Percentiles rank a stretch among this genome's conserved stretches.
These are phyloP conservation scores for Phialophora verrucosa DNA, from an alignment of 2,329 filamentous ascomycete species.

Conservation along the genomic window DNA sequence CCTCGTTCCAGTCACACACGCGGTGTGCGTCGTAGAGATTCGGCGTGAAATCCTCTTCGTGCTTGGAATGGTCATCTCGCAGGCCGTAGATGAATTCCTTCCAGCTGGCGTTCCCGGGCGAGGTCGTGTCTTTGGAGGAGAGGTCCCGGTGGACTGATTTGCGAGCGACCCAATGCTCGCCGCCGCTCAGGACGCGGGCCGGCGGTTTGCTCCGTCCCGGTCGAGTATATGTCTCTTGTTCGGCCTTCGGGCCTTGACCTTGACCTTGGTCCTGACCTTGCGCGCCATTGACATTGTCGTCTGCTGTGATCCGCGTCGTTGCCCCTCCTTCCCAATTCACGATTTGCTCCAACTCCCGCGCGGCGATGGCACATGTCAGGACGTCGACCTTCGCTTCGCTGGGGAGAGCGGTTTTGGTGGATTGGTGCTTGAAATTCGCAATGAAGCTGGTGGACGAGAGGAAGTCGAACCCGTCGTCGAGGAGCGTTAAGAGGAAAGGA, in stretches of 20 bases:
- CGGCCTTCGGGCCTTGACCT: neutral
- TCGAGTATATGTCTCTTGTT: constrained; percentile 21
- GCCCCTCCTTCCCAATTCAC: constrained; percentile 9
- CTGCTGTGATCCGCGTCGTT: neutral
- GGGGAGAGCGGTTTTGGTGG: constrained; percentile 34
- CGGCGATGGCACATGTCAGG: constrained; percentile 27
- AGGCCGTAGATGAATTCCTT: constrained; percentile 48
- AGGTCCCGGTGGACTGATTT: constrained; percentile 45
- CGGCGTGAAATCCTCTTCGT: constrained; percentile 52
- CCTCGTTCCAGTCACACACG: constrained; percentile 41
- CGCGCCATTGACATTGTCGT: neutral
- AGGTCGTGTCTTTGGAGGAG: constrained; percentile 35
- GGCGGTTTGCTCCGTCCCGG: constrained; percentile 26
- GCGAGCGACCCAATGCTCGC: constrained; percentile 51
- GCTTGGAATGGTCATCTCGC: constrained; percentile 47
- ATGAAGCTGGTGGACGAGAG: constrained; percentile 31
- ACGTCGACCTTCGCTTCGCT: constrained; percentile 37
- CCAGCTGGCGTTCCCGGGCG: constrained; percentile 47
- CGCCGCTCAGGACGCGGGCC: constrained; percentile 22
- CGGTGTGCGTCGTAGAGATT: constrained; percentile 42
- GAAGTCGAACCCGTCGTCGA: constrained; percentile 38
- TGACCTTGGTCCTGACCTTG: neutral
- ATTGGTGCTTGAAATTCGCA: constrained; percentile 33
- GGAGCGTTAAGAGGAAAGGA: constrained; percentile 33
- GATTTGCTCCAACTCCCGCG: constrained; percentile 28